Evolutionary conservation across 2,329 filamentous ascomycete species (phyloP), one percentile per base, ranked within the genome.

Genomic region (Neofusicoccum kwambonambiense): DNA sequence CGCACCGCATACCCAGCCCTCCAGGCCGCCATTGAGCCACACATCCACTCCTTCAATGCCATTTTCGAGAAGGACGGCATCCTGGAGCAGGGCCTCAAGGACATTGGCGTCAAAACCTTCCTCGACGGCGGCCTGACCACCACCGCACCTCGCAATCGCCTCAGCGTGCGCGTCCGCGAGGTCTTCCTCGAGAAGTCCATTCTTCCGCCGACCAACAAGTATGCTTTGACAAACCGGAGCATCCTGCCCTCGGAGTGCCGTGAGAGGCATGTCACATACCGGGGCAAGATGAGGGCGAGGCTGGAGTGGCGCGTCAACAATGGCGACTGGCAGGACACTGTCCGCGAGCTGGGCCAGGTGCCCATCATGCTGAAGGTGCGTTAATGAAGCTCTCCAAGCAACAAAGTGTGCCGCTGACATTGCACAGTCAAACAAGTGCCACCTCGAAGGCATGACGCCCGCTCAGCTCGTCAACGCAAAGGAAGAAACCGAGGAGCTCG

Each of bases 21-120:
- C 54, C 90, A 93, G 72, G 86, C 86, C 67, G 91, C 94, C n/a
- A 89, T 98, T 66, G 85, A 91, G 69, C 95, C 95, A 57, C 95
- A 99, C 78, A 90, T 98, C 71, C 89, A 97, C 73, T 95, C 95
- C 6, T 99, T 97, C 86, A 97, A 99, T 82, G 89, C 89, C 61
- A 84, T 98, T 54, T 96, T 97, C 75, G 86, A 88, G 37, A 83
- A 85, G 65, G 85, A 89, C 77, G 92, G 91, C 62, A 82, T 90
- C 61, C 77, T 99, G 62, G 86, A 90, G 57, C 88, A 92, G 69
- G 93, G 86, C 12, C 77, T 98, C 67, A 87, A 86, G 73, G 95
- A 99, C 75, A 98, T 99, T 79, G 95, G 94, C 72, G 90, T 87
- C 68, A 96, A 94, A 80, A 87, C 87, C 4, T 96, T 91, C 73